phyloP scores from a whole-genome alignment of 1,284 basidiomycete species.

The Cryptococcus amylolentus region DNA sequence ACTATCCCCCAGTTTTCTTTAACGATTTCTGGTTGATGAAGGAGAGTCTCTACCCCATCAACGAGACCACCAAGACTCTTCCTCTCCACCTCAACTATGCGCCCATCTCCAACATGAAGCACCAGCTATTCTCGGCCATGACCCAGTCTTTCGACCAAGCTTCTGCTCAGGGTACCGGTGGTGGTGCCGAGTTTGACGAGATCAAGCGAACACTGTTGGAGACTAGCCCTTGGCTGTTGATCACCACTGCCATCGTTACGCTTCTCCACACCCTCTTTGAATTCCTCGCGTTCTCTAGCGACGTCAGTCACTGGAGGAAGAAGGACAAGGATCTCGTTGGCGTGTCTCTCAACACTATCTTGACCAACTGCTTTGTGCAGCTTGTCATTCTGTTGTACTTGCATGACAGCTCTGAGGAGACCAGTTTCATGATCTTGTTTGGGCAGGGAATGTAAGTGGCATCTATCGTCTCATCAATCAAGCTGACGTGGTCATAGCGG shows the following conservation, averaged over 20 bases:
- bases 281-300: conserved; percentile 89
- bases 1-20: conserved; percentile 83
- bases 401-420: conserved; percentile 90
- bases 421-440: conserved; percentile 90
- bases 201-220: conserved; percentile 90
- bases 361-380: conserved; percentile 91
- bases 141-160: conserved; percentile 73
- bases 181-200: conserved; percentile 77
- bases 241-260: conserved; percentile 67
- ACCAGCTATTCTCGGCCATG: conserved; percentile 74
- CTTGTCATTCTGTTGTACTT: conserved; percentile 85
- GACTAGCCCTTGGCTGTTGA: conserved; percentile 88
- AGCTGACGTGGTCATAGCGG: conserved; percentile 52
- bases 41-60: conserved; percentile 73
- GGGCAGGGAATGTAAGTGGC: conserved; percentile 64
- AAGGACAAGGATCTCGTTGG: conserved; percentile 64
- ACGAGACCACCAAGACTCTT: conserved; percentile 65
- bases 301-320: conserved; percentile 91
- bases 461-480: not conserved
- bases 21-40: conserved; percentile 92
- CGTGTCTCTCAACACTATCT: conserved; percentile 62
- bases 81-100: conserved; percentile 80
- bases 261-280: conserved; percentile 86
- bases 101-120: conserved; percentile 71
- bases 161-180: conserved; percentile 59